Base-by-base conservation (phyloP, 2,329 filamentous ascomycete species). In the Nemania diffusa region DNA sequence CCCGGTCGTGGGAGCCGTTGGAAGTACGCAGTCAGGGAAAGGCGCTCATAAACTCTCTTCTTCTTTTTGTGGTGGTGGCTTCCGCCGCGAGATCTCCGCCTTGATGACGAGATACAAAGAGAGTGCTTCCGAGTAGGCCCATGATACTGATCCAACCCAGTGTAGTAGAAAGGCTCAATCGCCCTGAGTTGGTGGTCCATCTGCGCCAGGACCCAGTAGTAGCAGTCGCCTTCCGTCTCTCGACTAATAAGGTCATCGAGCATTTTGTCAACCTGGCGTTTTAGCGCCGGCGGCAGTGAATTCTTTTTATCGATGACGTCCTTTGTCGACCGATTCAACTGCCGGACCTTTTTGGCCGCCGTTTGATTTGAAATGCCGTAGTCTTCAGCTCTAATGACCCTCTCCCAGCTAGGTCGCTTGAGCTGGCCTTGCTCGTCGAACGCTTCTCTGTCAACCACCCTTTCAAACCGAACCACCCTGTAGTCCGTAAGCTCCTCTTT, bases 1-100 rank as follows among this genome's bases (percentile, higher is more conserved):
- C 75, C 75, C 0, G 69, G 67, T 24, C 74, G 76, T 1, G 82
- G 83, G 2, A 75, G 74, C 8, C 80, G 77, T 69, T 80, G 82
- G 71, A 83, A 86, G 72, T 84, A 86, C 11, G 79, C 81, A 1
- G 79, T 84, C 48, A 86, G 74, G 9, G 80, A 80, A 8, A 79
- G 69, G 9, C 79, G 78, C 69, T 84, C 80, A 15, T 73, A 73
- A n/a, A 71, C 73, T 55, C 62, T 75, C 68, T 74, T 79, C 70
- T 76, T 79, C 34, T 40, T 40, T 13, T 40, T 40, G 11, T 40
- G 34, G 4, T 27, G 53, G 34, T 56, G 65, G 26, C 63, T 75
- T 70, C 52, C 69, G 70, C 6, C 51, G 52, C 37, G 42, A 7
- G 52, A 51, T 40, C 52, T 64, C 34, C 48, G 66, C 32, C 56